Conservation (phyloP, 768 basidiomycete genomes). For the Chlorophyllum brunneum region DNA sequence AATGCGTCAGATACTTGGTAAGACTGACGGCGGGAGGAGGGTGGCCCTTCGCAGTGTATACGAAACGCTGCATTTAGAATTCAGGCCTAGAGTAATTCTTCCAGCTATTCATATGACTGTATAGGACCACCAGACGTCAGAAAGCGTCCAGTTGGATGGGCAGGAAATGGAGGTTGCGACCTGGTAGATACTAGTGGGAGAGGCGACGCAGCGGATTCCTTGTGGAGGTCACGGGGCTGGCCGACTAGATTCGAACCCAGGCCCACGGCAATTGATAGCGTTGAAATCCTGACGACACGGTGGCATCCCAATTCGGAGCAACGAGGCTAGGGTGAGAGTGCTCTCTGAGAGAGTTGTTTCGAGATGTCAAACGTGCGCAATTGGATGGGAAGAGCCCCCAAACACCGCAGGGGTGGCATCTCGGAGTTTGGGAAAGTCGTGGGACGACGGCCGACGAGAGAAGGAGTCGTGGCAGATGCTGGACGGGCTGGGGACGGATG, state of each 20-base stretch:
- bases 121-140: no score
- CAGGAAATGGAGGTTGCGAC: no score
- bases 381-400: not conserved
- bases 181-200: no score
- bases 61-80: no score
- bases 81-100: no score
- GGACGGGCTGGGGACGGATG: not conserved
- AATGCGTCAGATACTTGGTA: no score
- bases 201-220: no score
- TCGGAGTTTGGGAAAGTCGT: not conserved
- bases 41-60: no score
- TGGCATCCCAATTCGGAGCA: not conserved
- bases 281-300: not conserved
- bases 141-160: no score
- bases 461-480: not conserved
- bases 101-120: no score
- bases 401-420: not conserved
- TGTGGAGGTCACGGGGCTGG: not conserved
- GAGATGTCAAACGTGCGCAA: constrained; percentile 8
- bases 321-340: not conserved
- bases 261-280: not conserved
- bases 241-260: not conserved
- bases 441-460: not conserved
- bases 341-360: not conserved
- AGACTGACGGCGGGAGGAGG: no score